Evolutionary conservation across 163 green algal genomes (phyloP), one percentile per base, ranked within the genome.

Genomic region (Trebouxia gelatinosa): DNA sequence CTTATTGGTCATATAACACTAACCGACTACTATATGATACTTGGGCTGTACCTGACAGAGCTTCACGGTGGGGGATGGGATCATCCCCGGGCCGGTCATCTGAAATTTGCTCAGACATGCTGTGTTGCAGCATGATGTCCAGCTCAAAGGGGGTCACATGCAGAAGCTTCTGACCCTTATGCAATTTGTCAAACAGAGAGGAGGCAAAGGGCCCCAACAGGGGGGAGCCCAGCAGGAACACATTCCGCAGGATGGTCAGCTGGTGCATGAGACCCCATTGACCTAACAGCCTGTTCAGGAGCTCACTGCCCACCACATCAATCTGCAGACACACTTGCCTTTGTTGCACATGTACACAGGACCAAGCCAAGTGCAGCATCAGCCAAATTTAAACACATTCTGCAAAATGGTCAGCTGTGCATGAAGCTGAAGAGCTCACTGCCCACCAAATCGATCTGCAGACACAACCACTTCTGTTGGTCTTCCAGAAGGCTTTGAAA

Each of bases 151-250:
- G 77, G 2, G 64, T 66, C 13, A 87, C 21, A 7, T 78, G 76
- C 4, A 78, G 59, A 51, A 90, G 77, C 67, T 39, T 26, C 37
- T 54, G 57, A 21, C 66, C 78, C 48, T 70, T 62, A 23, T 82
- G 79, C 35, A 89, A 81, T 43, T 77, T 54, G 0, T 26, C 58
- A 32, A 87, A 78, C 76, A 87, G 70, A n/a, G 67, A 64, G 29
- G 28, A 29, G n/a, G 81, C 77, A 77, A 86, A 88, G 2, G 81
- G 72, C 79, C 82, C 70, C 50, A 86, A 38, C 71, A 76, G 50
- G 21, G 81, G 81, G 17, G 72, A 86, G 32, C 75, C 82, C 40
- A 88, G 51, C 19, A 90, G 78, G 82, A 84, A 90, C 0, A 83
- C 31, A 26, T 85, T 84, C n/a, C 80, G 78, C 78, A 90, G 72